A percentile compares a stretch with the other conserved stretches of the same genome.
Evolutionary conservation across 2,329 filamentous ascomycete genomes (phyloP).

Genomic region (Annulohypoxylon truncatum): DNA sequence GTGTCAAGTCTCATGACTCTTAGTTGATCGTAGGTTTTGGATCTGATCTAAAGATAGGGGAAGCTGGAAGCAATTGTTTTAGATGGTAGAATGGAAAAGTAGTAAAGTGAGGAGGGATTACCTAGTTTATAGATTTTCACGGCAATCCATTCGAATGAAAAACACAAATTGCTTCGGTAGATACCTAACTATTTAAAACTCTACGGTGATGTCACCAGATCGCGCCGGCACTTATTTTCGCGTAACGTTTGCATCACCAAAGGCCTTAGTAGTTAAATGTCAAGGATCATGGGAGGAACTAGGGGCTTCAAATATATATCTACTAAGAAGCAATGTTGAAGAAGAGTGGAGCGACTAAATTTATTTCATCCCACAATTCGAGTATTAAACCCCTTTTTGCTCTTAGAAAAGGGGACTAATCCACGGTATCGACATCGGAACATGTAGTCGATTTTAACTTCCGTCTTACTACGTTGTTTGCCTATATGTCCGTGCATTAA

Average conservation of each 20-base stretch:
- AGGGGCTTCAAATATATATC: no score
- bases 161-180: neutral
- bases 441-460: no score
- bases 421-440: no score
- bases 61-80: neutral
- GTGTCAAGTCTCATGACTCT: conserved; percentile 43
- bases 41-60: neutral
- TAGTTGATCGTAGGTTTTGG: neutral
- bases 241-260: neutral
- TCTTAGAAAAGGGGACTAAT: no score
- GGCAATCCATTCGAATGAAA: neutral
- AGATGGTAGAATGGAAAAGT: neutral
- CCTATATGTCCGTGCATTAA: no score
- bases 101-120: neutral
- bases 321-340: no score
- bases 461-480: no score
- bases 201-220: neutral
- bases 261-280: neutral
- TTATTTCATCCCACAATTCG: no score
- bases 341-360: no score
- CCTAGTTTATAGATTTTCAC: neutral
- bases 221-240: neutral
- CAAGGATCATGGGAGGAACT: neutral
- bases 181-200: neutral
- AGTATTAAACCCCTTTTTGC: no score